These are phyloP conservation scores for Priceomyces carsonii DNA, from an alignment of 805 yeast genomes.

Conservation along the genomic window DNA sequence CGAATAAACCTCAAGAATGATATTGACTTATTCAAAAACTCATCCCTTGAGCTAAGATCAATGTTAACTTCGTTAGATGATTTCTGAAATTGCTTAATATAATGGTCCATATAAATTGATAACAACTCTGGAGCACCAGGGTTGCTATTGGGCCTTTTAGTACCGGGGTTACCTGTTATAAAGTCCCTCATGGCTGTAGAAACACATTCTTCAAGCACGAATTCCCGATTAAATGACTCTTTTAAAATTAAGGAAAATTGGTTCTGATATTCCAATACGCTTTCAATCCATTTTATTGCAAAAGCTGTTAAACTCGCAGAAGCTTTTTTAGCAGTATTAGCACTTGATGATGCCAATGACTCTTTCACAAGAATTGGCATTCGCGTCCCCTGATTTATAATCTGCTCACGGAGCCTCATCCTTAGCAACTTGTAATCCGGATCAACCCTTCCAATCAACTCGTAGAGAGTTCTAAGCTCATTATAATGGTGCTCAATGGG, in stretches of 20 bases:
- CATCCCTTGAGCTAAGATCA: conserved; percentile 19
- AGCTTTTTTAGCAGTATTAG: conserved; percentile 12
- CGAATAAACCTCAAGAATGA: conserved; percentile 64
- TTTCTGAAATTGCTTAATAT: conserved; percentile 37
- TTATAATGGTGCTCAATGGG: conserved; percentile 22
- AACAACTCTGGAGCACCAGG: conserved; percentile 41
- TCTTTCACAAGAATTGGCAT: conserved; percentile 25
- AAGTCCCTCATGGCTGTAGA: conserved; percentile 63
- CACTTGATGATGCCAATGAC: conserved; percentile 5
- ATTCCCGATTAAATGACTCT: conserved; percentile 50
- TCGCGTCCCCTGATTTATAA: conserved; percentile 48
- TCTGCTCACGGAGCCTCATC: conserved; percentile 44
- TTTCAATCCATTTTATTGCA: conserved; percentile 70
- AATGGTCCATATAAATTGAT: conserved; percentile 40
- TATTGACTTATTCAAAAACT: conserved; percentile 54
- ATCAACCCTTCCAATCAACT: conserved; percentile 55
- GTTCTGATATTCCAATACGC: conserved; percentile 51
- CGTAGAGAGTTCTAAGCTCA: conserved; percentile 50
- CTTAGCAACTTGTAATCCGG: conserved; percentile 50
- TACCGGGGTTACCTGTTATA: conserved; percentile 45
- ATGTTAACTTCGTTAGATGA: conserved; percentile 12
- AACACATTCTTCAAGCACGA: conserved; percentile 51
- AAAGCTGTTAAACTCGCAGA: conserved; percentile 40
- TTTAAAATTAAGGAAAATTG: conserved; percentile 51
- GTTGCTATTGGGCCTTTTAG: conserved; percentile 40